These are phyloP conservation scores for Fimicolochytrium jonesii DNA, from an alignment of 192 early-diverging fungal genomes.

Conservation along the genomic window DNA sequence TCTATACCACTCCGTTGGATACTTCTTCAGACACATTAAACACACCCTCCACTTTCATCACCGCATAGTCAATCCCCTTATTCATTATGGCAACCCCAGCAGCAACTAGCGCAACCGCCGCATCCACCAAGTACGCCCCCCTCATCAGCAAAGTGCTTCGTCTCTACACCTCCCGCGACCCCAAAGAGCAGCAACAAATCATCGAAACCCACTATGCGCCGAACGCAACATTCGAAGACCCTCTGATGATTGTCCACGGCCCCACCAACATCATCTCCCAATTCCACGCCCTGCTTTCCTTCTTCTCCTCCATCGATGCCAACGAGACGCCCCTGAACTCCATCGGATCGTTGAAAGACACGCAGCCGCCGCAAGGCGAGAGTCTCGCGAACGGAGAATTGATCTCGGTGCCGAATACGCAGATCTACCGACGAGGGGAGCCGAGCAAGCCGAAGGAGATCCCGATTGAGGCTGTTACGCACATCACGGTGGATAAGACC, in stretches of 20 bases:
- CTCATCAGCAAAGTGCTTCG: not conserved
- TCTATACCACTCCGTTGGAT: too few species aligned
- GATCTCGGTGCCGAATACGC: slow-evolving; percentile 3
- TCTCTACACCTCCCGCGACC: slow-evolving; percentile 11
- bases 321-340: too few species aligned
- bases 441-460: not conserved
- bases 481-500: not conserved
- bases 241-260: slow-evolving; percentile 9
- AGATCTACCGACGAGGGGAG: not conserved
- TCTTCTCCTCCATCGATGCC: not conserved
- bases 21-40: too few species aligned
- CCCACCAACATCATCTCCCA: not conserved
- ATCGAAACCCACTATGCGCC: not conserved
- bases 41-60: too few species aligned
- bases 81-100: slow-evolving; percentile 2
- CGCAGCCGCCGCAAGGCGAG: too few species aligned
- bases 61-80: not conserved
- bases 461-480: not conserved
- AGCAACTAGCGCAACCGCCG: not conserved
- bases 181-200: not conserved
- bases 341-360: too few species aligned
- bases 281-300: not conserved
- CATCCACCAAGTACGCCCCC: not conserved
- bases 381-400: too few species aligned
- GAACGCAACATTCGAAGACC: slow-evolving; percentile 9